Evolutionary conservation across 345 rosid species (phyloP).

Genomic region (Populus pruinosa): DNA sequence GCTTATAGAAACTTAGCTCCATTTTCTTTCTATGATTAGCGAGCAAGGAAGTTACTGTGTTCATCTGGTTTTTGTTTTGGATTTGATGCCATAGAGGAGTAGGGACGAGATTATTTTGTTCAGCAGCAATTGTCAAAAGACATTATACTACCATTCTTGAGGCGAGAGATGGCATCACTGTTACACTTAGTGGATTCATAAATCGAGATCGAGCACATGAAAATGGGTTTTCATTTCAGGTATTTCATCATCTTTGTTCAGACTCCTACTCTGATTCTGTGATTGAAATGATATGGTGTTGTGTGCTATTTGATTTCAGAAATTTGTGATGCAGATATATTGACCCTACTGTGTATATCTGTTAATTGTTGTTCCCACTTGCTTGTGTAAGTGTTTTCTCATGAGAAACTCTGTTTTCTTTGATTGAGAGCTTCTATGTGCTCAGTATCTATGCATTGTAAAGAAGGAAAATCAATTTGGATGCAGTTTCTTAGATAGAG

Average conservation of each 20-base stretch:
- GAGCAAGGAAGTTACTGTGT: background rate
- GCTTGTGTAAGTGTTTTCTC: too few species aligned
- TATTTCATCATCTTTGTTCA: background rate
- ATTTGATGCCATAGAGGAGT: background rate
- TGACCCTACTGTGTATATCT: background rate
- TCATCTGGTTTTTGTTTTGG: background rate
- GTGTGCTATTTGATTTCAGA: background rate
- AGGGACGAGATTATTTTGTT: slow-evolving; percentile 38
- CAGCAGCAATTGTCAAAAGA: slow-evolving; percentile 45
- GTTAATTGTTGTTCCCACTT: background rate
- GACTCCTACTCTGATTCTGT: background rate
- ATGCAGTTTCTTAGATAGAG: background rate
- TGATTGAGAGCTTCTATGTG: background rate
- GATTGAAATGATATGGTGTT: background rate
- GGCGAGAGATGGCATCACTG: slow-evolving; percentile 42
- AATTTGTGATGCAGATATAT: background rate
- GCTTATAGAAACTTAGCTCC: background rate
- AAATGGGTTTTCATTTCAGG: slow-evolving; percentile 49
- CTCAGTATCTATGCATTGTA: background rate
- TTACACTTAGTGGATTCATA: slow-evolving; percentile 38
- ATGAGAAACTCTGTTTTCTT: too few species aligned
- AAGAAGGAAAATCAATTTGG: background rate
- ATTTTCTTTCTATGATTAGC: background rate
- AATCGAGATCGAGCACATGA: slow-evolving; percentile 32
- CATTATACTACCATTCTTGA: slow-evolving; percentile 37